phyloP scores from a whole-genome alignment of 1,284 basidiomycete species.

The Melampsora larici-populina region DNA sequence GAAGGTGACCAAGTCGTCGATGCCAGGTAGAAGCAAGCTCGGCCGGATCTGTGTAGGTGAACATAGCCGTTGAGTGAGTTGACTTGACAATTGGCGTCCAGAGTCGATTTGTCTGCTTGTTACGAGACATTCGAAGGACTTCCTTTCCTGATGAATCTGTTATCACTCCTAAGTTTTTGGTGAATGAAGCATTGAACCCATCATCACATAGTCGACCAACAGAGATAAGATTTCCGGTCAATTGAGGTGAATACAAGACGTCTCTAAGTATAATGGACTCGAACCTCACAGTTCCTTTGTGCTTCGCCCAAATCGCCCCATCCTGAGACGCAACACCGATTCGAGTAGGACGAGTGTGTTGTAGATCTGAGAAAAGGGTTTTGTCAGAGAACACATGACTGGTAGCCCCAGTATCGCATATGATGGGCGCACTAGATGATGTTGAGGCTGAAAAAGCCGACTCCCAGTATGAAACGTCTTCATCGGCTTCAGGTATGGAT shows the following conservation, averaged over 20 bases:
- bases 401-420: too few species aligned
- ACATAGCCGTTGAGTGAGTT: background rate
- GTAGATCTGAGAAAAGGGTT: too few species aligned
- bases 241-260: background rate
- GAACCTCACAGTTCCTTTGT: too few species aligned
- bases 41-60: background rate
- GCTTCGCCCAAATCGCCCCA: too few species aligned
- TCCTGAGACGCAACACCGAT: too few species aligned
- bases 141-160: background rate
- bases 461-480: too few species aligned
- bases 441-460: too few species aligned
- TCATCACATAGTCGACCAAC: background rate
- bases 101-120: background rate
- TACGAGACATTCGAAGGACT: background rate
- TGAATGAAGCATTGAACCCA: background rate
- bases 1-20: background rate
- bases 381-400: too few species aligned
- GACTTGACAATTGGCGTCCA: background rate
- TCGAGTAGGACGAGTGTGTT: too few species aligned
- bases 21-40: background rate
- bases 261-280: background rate
- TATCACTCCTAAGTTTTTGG: background rate
- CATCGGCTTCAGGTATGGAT: too few species aligned
- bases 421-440: too few species aligned
- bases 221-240: background rate